These are phyloP conservation scores for Dissoconium aciculare DNA, from an alignment of 2,329 filamentous ascomycete species.

Conservation along the genomic window DNA sequence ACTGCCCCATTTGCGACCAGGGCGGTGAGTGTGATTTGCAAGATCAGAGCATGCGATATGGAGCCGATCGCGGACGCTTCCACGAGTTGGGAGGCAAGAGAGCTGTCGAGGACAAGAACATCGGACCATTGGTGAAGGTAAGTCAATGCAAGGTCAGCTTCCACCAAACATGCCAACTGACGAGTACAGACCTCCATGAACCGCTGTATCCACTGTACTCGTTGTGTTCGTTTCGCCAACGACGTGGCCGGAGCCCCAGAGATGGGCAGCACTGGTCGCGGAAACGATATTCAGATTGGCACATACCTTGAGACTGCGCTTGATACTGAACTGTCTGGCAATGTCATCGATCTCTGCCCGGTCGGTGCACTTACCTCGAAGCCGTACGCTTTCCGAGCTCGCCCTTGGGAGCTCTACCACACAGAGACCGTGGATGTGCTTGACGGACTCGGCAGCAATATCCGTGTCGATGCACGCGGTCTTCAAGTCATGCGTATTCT, in stretches of 20 bases:
- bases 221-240: slow-evolving; percentile 95
- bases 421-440: slow-evolving; percentile 91
- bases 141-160: slow-evolving; percentile 2
- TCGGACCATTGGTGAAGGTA: slow-evolving; percentile 83
- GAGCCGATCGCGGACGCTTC: slow-evolving; percentile 87
- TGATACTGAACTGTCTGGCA: slow-evolving; percentile 87
- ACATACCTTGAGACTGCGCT: slow-evolving; percentile 93
- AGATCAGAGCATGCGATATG: slow-evolving; percentile 98
- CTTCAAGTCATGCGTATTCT: slow-evolving; percentile 92
- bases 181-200: slow-evolving; percentile 80
- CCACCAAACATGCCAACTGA: slow-evolving; percentile 6
- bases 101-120: slow-evolving; percentile 98
- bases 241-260: slow-evolving; percentile 93
- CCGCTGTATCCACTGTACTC: slow-evolving; percentile 96
- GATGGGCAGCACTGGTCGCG: slow-evolving; percentile 83
- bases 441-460: slow-evolving; percentile 84
- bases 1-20: slow-evolving; percentile 97
- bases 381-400: slow-evolving; percentile 90
- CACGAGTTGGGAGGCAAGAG: slow-evolving; percentile 93
- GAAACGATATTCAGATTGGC: slow-evolving; percentile 94
- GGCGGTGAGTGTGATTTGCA: slow-evolving; percentile 98
- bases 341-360: slow-evolving; percentile 95
- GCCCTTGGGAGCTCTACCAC: slow-evolving; percentile 94
- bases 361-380: slow-evolving; percentile 94
- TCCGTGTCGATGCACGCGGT: slow-evolving; percentile 82